Evolutionary conservation across 139 green algal genomes (phyloP).

Genomic region (Trebouxia sp.): DNA sequence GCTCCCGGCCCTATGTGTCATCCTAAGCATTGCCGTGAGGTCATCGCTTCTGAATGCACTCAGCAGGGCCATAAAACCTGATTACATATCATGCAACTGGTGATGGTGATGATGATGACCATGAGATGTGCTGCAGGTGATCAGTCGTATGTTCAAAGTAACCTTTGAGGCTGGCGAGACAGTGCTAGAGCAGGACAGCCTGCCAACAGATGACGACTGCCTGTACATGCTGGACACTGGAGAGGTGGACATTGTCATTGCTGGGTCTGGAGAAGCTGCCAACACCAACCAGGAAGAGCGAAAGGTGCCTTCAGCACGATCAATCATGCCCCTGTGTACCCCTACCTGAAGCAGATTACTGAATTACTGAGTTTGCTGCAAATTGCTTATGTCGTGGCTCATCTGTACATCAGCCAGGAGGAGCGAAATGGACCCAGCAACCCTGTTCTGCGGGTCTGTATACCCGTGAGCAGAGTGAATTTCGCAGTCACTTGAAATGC

Average conservation of each 20-base stretch:
- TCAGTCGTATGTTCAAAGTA: constrained; percentile 58
- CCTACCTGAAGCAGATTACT: not conserved
- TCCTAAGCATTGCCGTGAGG: too few species aligned
- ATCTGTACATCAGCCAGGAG: not conserved
- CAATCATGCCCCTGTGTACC: too few species aligned
- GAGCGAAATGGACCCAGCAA: too few species aligned
- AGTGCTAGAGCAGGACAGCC: constrained; percentile 71
- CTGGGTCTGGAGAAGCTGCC: constrained; percentile 31
- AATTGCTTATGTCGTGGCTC: not conserved
- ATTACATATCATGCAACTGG: not conserved
- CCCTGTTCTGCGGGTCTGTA: too few species aligned
- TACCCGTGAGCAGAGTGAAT: too few species aligned
- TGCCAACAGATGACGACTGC: constrained; percentile 63
- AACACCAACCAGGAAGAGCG: constrained; percentile 27
- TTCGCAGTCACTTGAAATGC: too few species aligned
- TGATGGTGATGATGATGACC: not conserved
- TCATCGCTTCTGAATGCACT: not conserved
- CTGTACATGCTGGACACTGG: constrained; percentile 75
- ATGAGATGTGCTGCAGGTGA: not conserved
- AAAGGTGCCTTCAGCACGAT: not conserved
- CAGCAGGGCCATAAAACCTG: not conserved
- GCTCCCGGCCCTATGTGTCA: too few species aligned
- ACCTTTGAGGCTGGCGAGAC: constrained; percentile 51
- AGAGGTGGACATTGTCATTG: constrained; percentile 71
- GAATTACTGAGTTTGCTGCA: not conserved